Evolutionary conservation across 345 rosid species (phyloP).

Genomic region (Erodium maritimum): DNA sequence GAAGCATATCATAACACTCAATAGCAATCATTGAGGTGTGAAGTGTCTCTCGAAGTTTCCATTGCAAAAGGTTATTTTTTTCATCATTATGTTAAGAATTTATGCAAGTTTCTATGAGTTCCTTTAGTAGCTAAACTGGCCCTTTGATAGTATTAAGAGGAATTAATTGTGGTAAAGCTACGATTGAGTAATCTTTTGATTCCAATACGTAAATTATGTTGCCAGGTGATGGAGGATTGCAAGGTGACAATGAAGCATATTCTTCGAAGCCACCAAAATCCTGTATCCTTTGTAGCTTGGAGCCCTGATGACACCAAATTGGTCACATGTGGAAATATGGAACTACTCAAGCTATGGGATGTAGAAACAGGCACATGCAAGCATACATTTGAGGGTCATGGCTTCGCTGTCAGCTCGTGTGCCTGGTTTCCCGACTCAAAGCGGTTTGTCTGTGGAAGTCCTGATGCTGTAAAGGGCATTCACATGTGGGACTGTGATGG

Average conservation of each 20-base stretch:
- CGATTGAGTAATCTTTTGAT: no score
- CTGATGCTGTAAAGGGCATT: conserved; percentile 71
- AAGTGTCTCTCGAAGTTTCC: no score
- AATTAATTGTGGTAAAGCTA: no score
- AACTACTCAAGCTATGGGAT: conserved; percentile 92
- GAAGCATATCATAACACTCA: no score
- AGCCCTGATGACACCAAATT: conserved; percentile 72
- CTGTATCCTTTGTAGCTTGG: conserved; percentile 84
- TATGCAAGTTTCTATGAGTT: no score
- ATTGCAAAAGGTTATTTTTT: no score
- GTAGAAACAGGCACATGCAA: conserved; percentile 76
- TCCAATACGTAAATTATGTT: background rate
- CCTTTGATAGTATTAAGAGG: no score
- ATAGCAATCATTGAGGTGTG: no score
- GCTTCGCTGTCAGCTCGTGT: conserved; percentile 78
- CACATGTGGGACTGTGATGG: conserved; percentile 83
- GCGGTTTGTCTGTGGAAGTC: conserved; percentile 78
- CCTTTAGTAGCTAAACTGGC: no score
- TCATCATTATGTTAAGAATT: no score
- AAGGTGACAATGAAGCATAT: conserved; percentile 42
- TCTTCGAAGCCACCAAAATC: conserved; percentile 54
- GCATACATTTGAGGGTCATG: conserved; percentile 76
- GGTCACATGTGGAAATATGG: conserved; percentile 70
- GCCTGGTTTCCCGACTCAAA: conserved; percentile 96
- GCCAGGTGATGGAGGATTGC: conserved; percentile 57